Base-by-base conservation (phyloP, 2,329 filamentous ascomycete species). In the Fusarium sarcochroum region DNA sequence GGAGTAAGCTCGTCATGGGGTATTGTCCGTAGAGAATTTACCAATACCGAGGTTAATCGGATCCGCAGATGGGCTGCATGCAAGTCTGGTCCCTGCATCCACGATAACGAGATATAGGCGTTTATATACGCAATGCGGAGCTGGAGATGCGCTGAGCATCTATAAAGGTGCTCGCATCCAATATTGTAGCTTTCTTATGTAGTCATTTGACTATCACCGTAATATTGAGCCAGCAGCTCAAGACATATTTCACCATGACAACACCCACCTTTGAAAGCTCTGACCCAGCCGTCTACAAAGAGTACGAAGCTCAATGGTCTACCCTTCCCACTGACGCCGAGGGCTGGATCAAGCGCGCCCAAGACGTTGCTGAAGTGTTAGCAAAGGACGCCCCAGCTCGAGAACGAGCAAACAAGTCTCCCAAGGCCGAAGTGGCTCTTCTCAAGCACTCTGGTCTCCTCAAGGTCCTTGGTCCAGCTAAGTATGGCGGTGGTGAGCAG, bases 401-500 rank as follows among this genome's bases (percentile, higher is more conserved):
- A 17, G 80, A 83, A 2, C 55, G 80, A 23, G 79, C 76, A 11
- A 81, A 80, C 60, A 81, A 81, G 35, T 79, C 80, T 0, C 81
- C 81, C 3, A 71, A 73, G 3, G 81, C 81, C 0, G 81, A 83
- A 23, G 70, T 83, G 1, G 68, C 76, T 0, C 75, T 83, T 3
- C 73, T 83, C 10, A 83, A 83, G 54, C 76, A 83, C 52, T 77
- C 81, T 0, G 79, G 80, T 0, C 61, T 83, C 6, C 66, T 81
- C 5, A 82, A 81, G 67, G 50, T 81, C 2, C 74, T 83, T 0
- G 81, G 81, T 0, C 76, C 75, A 8, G 71, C 76, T 18, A 79
- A 80, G 58, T 82, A 81, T 35, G 81, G 81, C 17, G 81, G 81
- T n/a, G 81, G 81, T 18, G 80, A 74, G 11, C 80, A 82, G 68